Base-by-base conservation (phyloP, 202 grass and related monocot genomes). In the Musa balbisiana region DNA sequence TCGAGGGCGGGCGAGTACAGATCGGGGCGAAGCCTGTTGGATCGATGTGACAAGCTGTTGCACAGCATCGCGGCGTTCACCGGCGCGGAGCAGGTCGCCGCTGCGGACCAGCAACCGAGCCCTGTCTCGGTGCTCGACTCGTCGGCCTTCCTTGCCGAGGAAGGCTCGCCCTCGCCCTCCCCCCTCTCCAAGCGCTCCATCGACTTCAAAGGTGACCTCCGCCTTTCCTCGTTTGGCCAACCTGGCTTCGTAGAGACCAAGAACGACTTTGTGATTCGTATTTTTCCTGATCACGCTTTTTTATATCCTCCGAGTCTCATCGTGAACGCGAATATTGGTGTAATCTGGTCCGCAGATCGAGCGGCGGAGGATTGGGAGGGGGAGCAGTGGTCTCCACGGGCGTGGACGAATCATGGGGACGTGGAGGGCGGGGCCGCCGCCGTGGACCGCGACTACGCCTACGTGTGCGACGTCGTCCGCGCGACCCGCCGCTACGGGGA, bases 381-480 rank as follows among this genome's bases (percentile, higher is more conserved):
- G 8, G 50, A 16, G 16, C 84, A 89, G 25, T 82, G 82, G 59
- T 85, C 66, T 69, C 67, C 19, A 72, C 73, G 13, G 0, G 29
- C 62, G 0, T 10, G 72, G 0, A 80, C 76, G 21, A 56, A 56
- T 29, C 9, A 56, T 21, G 52, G 12, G 2, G 74, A 64, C n/a
- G 43, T 21, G 33, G 49, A 50, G 6, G 10, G 24, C 11, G 59
- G 49, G 58, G 19, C 33, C 9, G 60, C 16, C 49, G 29, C 22
- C 19, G 62, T 16, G 49, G 60, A 25, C 65, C 79, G 87, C 84
- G 91, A 95, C 62, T 95, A 79, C 77, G 66, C 78, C 10, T 99
- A 92, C 87, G 80, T 95, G 62, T 86, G 72, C 5, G 75, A 90
- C 23, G 73, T 90, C 8, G 74, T 99, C 50, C 78, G 82, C 6